Percentiles rank a stretch among this genome's conserved stretches.
phyloP scores from a whole-genome alignment of 164 flowering plant genomes.

The Tetrastigma voinierianum region DNA sequence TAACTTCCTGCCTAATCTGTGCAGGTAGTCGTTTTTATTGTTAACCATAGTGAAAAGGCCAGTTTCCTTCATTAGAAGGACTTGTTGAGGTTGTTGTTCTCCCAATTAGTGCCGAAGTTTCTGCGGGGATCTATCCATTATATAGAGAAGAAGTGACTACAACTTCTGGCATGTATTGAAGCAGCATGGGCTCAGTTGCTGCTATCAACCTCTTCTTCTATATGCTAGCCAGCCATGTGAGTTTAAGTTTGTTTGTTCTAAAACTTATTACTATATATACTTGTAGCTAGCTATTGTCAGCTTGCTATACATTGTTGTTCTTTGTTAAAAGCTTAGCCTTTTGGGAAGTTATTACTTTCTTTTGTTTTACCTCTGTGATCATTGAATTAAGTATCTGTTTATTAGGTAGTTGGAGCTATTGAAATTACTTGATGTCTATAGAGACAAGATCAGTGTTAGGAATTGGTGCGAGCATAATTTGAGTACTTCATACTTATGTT shows the following conservation, averaged over 20 bases:
- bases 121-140: slow-evolving; percentile 4
- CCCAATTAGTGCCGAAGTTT: slow-evolving; percentile 10
- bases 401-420: slow-evolving; percentile 57
- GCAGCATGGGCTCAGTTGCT: slow-evolving; percentile 22
- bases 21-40: slow-evolving; percentile 2
- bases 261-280: slow-evolving; percentile 59
- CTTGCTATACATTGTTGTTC: too few species aligned
- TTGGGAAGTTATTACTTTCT: too few species aligned
- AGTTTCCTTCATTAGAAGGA: not conserved
- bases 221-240: slow-evolving; percentile 32
- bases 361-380: too few species aligned
- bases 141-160: not conserved
- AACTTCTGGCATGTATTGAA: slow-evolving; percentile 15
- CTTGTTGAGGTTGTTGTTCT: not conserved
- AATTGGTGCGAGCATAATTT: not conserved
- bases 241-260: not conserved
- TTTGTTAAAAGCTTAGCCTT: too few species aligned
- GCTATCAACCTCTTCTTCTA: slow-evolving; percentile 23
- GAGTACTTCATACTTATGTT: too few species aligned
- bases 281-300: slow-evolving; percentile 20
- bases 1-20: not conserved
- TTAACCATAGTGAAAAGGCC: not conserved
- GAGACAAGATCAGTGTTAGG: slow-evolving; percentile 63
- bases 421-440: slow-evolving; percentile 68
- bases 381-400: not conserved